Evolutionary conservation across 371 early-diverging fungal species (phyloP).

Genomic region (Phascolomyces articulosus): DNA sequence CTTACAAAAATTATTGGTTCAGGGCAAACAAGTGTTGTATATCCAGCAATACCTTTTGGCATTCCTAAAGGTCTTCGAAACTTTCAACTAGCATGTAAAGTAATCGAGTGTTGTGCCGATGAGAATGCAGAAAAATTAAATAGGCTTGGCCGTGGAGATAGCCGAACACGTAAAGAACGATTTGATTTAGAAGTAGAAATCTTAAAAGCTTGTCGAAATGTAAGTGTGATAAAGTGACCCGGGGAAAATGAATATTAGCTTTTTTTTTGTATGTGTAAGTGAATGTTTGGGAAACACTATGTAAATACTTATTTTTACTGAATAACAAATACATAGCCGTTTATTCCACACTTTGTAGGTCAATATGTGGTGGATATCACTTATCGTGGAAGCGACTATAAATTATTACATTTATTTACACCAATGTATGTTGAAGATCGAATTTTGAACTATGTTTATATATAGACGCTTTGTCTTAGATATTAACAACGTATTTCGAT

Average conservation of each 20-base stretch:
- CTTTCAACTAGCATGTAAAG: conserved; percentile 9
- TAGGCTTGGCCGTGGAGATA: too few relatives aligned
- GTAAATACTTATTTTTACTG: background rate
- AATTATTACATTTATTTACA: conserved; percentile 8
- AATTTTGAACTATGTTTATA: too few relatives aligned
- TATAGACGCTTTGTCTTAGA: too few relatives aligned
- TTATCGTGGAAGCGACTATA: background rate
- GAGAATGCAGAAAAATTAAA: too few relatives aligned
- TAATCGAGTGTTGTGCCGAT: background rate
- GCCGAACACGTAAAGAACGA: too few relatives aligned
- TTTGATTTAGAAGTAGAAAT: conserved; percentile 5
- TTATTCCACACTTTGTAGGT: background rate
- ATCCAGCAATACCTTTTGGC: background rate
- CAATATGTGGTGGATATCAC: background rate
- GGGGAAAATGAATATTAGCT: too few relatives aligned
- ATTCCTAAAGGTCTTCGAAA: background rate
- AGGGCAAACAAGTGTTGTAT: background rate
- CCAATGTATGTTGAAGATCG: conserved; percentile 11
- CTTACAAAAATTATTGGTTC: background rate
- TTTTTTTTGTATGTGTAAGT: too few relatives aligned
- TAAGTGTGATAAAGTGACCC: conserved; percentile 5
- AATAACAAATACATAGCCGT: background rate
- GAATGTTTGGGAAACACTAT: too few relatives aligned
- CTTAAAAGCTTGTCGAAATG: background rate
- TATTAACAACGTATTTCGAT: too few relatives aligned